A percentile compares a stretch with the other conserved stretches of the same genome.
Conservation (phyloP, 768 basidiomycete species). For the Hebeloma cylindrosporum region DNA sequence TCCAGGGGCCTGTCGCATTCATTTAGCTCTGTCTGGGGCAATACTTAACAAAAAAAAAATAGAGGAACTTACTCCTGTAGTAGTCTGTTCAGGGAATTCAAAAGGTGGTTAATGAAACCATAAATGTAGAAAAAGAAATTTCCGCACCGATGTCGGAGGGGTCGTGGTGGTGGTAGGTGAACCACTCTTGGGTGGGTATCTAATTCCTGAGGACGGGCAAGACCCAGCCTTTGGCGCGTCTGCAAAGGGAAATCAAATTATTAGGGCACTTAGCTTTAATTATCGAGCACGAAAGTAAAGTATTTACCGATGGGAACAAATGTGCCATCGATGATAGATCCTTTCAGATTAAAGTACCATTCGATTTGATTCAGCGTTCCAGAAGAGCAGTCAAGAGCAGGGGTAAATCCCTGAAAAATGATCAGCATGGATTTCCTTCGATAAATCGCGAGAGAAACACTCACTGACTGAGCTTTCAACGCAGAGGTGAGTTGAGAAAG, state of each 20-base stretch:
- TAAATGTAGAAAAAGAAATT: too few relatives aligned
- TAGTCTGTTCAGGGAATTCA: too few relatives aligned
- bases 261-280: neutral
- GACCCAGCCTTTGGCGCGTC: slow-evolving; percentile 50
- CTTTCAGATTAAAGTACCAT: slow-evolving; percentile 66
- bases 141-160: too few relatives aligned
- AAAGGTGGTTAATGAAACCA: too few relatives aligned
- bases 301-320: slow-evolving; percentile 61
- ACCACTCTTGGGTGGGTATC: slow-evolving; percentile 58
- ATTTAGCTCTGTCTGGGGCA: too few relatives aligned
- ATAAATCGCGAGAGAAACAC: too few relatives aligned
- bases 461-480: slow-evolving; percentile 51
- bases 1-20: slow-evolving; percentile 18
- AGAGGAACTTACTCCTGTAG: neutral
- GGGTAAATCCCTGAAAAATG: slow-evolving; percentile 42
- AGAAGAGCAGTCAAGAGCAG: slow-evolving; percentile 34
- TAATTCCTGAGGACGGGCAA: slow-evolving; percentile 58
- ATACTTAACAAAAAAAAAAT: too few relatives aligned
- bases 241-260: slow-evolving; percentile 26
- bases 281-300: neutral
- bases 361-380: slow-evolving; percentile 39
- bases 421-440: neutral
- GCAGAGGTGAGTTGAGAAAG: slow-evolving; percentile 54
- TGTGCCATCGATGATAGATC: slow-evolving; percentile 64
- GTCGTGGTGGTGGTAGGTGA: slow-evolving; percentile 23